Percentiles rank a stretch among this genome's conserved stretches.
Conservation (phyloP, 441 rosid species). For the Kokia cookei region DNA sequence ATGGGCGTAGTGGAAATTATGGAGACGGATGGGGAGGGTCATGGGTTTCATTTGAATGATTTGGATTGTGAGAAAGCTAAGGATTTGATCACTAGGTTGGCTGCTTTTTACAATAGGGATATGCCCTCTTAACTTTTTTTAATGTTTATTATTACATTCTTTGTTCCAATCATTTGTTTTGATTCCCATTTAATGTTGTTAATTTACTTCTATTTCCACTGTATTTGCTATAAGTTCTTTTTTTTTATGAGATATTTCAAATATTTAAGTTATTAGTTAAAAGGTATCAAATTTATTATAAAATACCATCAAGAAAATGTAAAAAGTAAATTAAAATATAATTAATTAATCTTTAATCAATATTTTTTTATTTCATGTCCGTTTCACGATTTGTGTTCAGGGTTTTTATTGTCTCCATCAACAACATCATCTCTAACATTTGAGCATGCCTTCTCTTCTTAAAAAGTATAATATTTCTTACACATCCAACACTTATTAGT, state of each 20-base stretch:
- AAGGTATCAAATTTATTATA: no score
- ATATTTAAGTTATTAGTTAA: neutral
- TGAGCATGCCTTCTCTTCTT: no score
- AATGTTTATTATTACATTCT: neutral
- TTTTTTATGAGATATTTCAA: neutral
- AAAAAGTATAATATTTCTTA: no score
- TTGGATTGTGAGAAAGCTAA: constrained; percentile 22
- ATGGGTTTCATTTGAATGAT: constrained; percentile 31
- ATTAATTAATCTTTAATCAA: no score
- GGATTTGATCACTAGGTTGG: constrained; percentile 18
- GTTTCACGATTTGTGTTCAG: no score
- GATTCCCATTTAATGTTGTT: neutral
- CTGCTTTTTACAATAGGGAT: constrained; percentile 24
- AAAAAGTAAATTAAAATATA: neutral
- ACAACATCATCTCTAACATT: no score
- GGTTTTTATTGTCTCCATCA: no score
- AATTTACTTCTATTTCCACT: neutral
- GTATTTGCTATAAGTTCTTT: neutral
- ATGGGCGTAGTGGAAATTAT: constrained; percentile 28
- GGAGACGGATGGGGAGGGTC: constrained; percentile 32
- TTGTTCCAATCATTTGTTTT: neutral
- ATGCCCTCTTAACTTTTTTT: neutral
- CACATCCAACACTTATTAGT: no score
- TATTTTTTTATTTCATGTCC: no score
- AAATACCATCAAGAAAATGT: no score